Percentiles rank a stretch among this genome's conserved stretches.
Evolutionary conservation across 2,329 filamentous ascomycete species (phyloP).

Genomic region (Phyllachora maydis): DNA sequence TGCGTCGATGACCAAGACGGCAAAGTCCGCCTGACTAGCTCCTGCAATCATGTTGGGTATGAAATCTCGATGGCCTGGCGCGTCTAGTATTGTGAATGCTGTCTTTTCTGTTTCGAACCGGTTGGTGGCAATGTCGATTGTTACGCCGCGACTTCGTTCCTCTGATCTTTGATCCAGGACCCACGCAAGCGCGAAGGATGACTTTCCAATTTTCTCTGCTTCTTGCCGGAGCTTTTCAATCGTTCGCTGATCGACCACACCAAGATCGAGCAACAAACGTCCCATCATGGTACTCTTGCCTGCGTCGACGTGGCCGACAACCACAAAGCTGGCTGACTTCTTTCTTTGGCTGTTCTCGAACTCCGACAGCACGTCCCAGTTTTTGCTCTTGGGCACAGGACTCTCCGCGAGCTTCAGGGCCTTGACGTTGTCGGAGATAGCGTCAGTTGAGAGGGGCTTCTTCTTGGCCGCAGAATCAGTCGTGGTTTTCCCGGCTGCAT

Average conservation of each 20-base stretch:
- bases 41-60: conserved; percentile 99
- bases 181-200: conserved; percentile 92
- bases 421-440: conserved; percentile 15
- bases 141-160: conserved; percentile 76
- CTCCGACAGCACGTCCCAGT: conserved; percentile 67
- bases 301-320: conserved; percentile 91
- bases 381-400: conserved; percentile 47
- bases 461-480: conserved; percentile 13
- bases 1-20: conserved; percentile 82
- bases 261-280: conserved; percentile 71
- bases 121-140: conserved; percentile 90
- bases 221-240: conserved; percentile 77
- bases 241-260: conserved; percentile 71
- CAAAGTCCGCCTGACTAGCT: conserved; percentile 88
- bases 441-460: conserved; percentile 15
- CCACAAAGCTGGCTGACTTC: conserved; percentile 73
- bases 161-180: conserved; percentile 84
- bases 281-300: conserved; percentile 98
- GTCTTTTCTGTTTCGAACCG: conserved; percentile 80
- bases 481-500: conserved; percentile 28
- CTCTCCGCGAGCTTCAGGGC: conserved; percentile 23
- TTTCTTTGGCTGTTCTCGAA: conserved; percentile 59
- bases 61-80: conserved; percentile 86
- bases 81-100: conserved; percentile 83
- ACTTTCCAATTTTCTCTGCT: conserved; percentile 80